Base-by-base conservation (phyloP, 805 yeast genomes). In the Candida coleopterorum region DNA sequence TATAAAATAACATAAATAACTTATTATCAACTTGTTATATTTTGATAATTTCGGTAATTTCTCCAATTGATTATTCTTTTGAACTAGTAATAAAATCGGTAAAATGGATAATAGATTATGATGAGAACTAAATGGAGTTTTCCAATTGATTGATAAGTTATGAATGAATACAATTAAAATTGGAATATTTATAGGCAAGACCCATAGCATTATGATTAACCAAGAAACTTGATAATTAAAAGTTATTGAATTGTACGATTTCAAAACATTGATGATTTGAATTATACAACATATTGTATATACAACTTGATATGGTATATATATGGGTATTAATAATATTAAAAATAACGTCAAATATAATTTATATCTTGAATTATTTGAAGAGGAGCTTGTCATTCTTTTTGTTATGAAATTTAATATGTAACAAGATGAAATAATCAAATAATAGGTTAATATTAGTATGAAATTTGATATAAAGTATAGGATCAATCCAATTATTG, bases 81-180 rank as follows among this genome's bases (percentile, higher is more conserved):
- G 81, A 29, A 75, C 73, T 26, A 85, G 51, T 8, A 79, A 41
- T 7, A 87, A 67, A 2, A 84, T 77, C 0, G 96, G 95, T 10
- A 81, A 60, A 17, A 88, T 74, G 0, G 95, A 83, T 36, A 88
- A 56, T 28, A 85, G 64, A 51, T 86, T 88, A 55, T 89, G 95
- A 55, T 87, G 95, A 0, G 95, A 82, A 5, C 85, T 75, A 51
- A 87, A 87, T 12, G 95, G 88, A 0, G 93, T 84, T 38, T 70
- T 74, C 95, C 95, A 85, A 46, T 72, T 75, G 14, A 86, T 70
- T 1, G 83, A 72, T 40, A 87, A 65, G 50, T 88, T 85, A 50
- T 85, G 95, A 23, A 85, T 62, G 68, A 88, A 87, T 1, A 88
- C 96, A 40, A 87, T 65, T 20, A 88, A 53, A 2, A 84, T 77